These are phyloP conservation scores for Penicillium cosmopolitanum DNA, from an alignment of 495 filamentous ascomycete genomes.

Conservation along the genomic window DNA sequence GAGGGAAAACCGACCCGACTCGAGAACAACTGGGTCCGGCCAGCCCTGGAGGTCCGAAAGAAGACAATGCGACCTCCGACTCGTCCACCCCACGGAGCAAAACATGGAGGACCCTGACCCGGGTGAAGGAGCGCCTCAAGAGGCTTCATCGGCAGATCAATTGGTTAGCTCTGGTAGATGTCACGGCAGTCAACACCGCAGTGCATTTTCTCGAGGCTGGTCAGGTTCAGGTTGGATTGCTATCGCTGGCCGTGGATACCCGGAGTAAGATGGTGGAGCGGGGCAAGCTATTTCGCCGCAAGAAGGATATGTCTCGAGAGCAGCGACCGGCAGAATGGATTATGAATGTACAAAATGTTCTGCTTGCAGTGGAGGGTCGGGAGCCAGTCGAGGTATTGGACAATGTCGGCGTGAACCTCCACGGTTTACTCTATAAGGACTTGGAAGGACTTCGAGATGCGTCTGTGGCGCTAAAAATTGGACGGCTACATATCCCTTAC, in stretches of 20 bases:
- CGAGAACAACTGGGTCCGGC: slow-evolving; percentile 27
- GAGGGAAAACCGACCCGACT: slow-evolving; percentile 42
- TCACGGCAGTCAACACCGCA: slow-evolving; percentile 80
- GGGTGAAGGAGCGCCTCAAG: slow-evolving; percentile 82
- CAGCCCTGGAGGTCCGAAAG: slow-evolving; percentile 27
- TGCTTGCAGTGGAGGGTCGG: slow-evolving; percentile 82
- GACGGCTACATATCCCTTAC: slow-evolving; percentile 85
- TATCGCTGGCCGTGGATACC: slow-evolving; percentile 88
- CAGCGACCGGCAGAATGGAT: slow-evolving; percentile 95
- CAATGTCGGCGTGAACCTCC: slow-evolving; percentile 82
- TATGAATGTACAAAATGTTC: slow-evolving; percentile 77
- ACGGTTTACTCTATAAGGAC: slow-evolving; percentile 88
- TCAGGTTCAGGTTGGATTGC: slow-evolving; percentile 77
- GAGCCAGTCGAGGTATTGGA: slow-evolving; percentile 91
- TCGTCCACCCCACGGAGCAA: slow-evolving; percentile 56
- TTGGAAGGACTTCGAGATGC: slow-evolving; percentile 87
- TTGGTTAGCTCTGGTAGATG: slow-evolving; percentile 88
- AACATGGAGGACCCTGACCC: slow-evolving; percentile 76
- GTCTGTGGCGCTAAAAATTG: slow-evolving; percentile 86
- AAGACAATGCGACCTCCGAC: slow-evolving; percentile 26
- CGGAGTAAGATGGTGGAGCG: slow-evolving; percentile 88
- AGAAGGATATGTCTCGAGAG: slow-evolving; percentile 67
- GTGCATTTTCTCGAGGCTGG: slow-evolving; percentile 78
- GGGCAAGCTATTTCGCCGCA: slow-evolving; percentile 86
- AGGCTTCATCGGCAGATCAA: slow-evolving; percentile 81